A percentile compares a stretch with the other conserved stretches of the same genome.
These are phyloP conservation scores for Metschnikowia similis DNA, from an alignment of 805 yeast genomes.

Conservation along the genomic window DNA sequence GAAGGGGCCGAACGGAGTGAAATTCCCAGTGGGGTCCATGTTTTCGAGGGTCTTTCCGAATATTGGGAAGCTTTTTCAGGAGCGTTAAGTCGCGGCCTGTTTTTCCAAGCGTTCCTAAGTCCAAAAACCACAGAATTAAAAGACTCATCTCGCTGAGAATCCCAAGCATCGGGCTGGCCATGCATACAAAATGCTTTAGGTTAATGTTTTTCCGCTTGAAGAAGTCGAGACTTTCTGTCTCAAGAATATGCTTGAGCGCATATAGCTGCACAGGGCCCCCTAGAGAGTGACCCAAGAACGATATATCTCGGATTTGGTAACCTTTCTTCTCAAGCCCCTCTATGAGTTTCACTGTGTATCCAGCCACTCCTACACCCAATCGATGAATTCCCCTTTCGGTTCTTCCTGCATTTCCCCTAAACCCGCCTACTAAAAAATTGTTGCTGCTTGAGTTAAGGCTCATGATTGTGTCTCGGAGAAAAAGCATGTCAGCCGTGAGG, in stretches of 20 bases:
- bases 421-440: slow-evolving; percentile 38
- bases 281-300: slow-evolving; percentile 42
- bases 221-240: slow-evolving; percentile 27
- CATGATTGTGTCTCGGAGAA: slow-evolving; percentile 30
- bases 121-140: slow-evolving; percentile 37
- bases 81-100: slow-evolving; percentile 44
- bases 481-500: slow-evolving; percentile 43
- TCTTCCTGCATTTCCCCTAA: slow-evolving; percentile 36
- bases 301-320: slow-evolving; percentile 24
- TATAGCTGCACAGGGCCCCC: slow-evolving; percentile 43
- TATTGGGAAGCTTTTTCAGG: slow-evolving; percentile 28
- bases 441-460: slow-evolving; percentile 18
- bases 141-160: slow-evolving; percentile 39
- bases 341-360: slow-evolving; percentile 25
- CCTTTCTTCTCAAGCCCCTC: slow-evolving; percentile 17
- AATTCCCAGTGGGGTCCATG: slow-evolving; percentile 3
- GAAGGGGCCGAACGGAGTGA: slow-evolving; percentile 22
- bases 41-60: slow-evolving; percentile 6
- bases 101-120: slow-evolving; percentile 42
- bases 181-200: slow-evolving; percentile 32
- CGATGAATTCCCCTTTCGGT: slow-evolving; percentile 39
- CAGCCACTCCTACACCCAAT: slow-evolving; percentile 31
- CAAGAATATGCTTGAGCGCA: slow-evolving; percentile 35
- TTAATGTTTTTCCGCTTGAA: slow-evolving; percentile 24
- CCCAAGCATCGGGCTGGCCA: slow-evolving; percentile 43